These are phyloP conservation scores for Ceratocystis harringtonii DNA, from an alignment of 2,329 filamentous ascomycete species.

Conservation along the genomic window DNA sequence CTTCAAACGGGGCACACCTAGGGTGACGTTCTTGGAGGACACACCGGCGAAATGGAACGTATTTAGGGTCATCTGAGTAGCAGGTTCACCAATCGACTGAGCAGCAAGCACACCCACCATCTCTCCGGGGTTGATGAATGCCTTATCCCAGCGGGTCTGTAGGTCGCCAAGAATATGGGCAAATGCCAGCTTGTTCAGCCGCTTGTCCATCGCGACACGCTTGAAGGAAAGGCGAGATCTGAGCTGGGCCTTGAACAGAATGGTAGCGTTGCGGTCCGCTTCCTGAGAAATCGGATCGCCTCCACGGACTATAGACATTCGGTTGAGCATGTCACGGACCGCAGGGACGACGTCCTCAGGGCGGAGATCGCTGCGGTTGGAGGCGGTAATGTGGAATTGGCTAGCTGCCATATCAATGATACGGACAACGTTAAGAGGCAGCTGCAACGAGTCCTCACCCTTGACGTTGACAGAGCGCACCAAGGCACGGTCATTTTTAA, in stretches of 20 bases:
- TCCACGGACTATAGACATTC: conserved; percentile 75
- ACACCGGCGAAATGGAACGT: conserved; percentile 99
- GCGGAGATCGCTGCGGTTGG: conserved; percentile 73
- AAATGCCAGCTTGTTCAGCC: conserved; percentile 79
- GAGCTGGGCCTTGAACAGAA: conserved; percentile 82
- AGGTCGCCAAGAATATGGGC: conserved; percentile 84
- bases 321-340: conserved; percentile 58
- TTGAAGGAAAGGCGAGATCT: conserved; percentile 87
- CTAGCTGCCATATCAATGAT: conserved; percentile 84
- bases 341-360: conserved; percentile 75
- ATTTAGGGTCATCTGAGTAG: conserved; percentile 98
- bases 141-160: conserved; percentile 71
- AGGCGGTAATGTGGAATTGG: conserved; percentile 78
- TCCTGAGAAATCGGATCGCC: conserved; percentile 67
- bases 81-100: conserved; percentile 96
- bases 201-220: conserved; percentile 71
- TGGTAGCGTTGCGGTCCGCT: conserved; percentile 74
- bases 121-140: conserved; percentile 81
- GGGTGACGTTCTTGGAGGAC: conserved; percentile 97
- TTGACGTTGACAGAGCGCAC: conserved; percentile 57
- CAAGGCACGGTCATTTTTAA: conserved; percentile 58
- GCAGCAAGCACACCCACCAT: conserved; percentile 98
- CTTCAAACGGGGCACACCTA: conserved; percentile 97
- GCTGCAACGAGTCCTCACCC: conserved; percentile 72
- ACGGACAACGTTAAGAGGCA: conserved; percentile 81